phyloP scores from a whole-genome alignment of 2,329 filamentous ascomycete genomes.

The Diaporthe nobilis region DNA sequence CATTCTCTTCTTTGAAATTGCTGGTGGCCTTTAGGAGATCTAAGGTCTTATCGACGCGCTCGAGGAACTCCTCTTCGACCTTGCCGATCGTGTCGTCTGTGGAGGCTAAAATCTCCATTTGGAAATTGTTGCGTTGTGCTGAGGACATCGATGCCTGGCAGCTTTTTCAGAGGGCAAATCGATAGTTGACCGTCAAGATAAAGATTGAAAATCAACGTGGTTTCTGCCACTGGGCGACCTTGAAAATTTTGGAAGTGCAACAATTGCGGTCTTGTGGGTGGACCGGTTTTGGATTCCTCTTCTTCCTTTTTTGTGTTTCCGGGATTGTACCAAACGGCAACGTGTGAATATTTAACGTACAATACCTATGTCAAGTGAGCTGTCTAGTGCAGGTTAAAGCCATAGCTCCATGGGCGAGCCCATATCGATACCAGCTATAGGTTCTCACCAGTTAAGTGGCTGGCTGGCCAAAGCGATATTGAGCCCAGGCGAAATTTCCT shows the following conservation, averaged over 20 bases:
- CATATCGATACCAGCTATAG: neutral
- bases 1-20: neutral
- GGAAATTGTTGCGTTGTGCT: neutral
- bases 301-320: neutral
- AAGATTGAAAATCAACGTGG: neutral
- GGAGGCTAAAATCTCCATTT: no score
- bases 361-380: neutral
- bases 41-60: neutral
- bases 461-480: constrained; percentile 40
- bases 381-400: neutral
- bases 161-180: neutral
- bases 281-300: neutral
- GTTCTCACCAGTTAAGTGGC: neutral
- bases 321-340: neutral
- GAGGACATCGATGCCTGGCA: neutral
- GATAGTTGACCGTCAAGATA: neutral
- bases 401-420: no score
- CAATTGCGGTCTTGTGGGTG: neutral
- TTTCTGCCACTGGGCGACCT: neutral
- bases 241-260: neutral
- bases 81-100: no score
- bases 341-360: no score
- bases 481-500: constrained; percentile 41
- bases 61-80: neutral
- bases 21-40: neutral